Evolutionary conservation across 805 yeast genomes (phyloP), one percentile per base, ranked within the genome.

Genomic region (Ogataea zsoltii): DNA sequence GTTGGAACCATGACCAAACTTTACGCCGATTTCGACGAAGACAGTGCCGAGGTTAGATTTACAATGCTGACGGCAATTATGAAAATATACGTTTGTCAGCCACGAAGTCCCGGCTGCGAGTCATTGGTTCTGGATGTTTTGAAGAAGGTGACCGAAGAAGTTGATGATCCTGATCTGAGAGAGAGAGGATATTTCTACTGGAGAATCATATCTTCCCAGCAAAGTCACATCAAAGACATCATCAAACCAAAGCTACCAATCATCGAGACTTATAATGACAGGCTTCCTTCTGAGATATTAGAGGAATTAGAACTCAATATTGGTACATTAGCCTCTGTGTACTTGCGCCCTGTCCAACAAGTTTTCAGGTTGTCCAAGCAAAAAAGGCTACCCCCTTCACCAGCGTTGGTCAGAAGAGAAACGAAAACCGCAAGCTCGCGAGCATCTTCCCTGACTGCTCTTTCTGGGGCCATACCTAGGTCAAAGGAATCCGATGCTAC

Each of bases 121-220:
- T 58, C 68, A 2, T 57, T 84, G 11, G 79, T 89, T 2, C 68
- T 88, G 30, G 70, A 72, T 28, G 69, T 85, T 0, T 66, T 90
- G 44, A 82, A 81, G 56, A 64, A 71, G 61, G 85, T 90, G 7
- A 85, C 95, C 0, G 94, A 88, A 53, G 85, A 82, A 11, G 69
- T 74, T 1, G 82, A 83, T 50, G 83, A 88, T 55, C 96, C 97
- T 0, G 98, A 92, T 65, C 65, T 90, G 10, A 74, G 97, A 49
- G 95, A 88, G 53, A 68, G 96, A 32, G 97, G 92, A 0, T 84
- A 72, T 58, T 81, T 88, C 67, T 91, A 92, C 67, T 85, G 96
- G 94, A 74, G 96, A 46, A 66, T 91, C 23, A 66, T 91, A 6
- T 79, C 94, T 1, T 49, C 74, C 6, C 71, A 70, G 38, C 71